A percentile compares a stretch with the other conserved stretches of the same genome.
Conservation (phyloP, 345 rosid species). For the Orychophragmus violaceus region DNA sequence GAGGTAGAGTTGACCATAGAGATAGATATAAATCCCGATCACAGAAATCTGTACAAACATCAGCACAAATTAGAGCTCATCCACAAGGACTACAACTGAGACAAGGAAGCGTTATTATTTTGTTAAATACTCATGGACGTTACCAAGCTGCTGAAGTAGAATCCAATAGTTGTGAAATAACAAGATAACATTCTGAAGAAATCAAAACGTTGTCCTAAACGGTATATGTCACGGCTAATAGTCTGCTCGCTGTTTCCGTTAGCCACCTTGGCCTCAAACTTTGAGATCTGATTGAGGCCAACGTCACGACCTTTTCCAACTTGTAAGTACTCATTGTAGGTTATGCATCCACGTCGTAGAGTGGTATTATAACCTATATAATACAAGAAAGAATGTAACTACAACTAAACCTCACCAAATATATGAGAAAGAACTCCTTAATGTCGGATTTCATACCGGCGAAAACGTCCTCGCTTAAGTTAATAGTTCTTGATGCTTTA, state of each 20-base stretch:
- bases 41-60: slow-evolving; percentile 57
- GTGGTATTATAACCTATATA: slow-evolving; percentile 75
- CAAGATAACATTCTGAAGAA: slow-evolving; percentile 95
- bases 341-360: slow-evolving; percentile 69
- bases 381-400: slow-evolving; percentile 15
- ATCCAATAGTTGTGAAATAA: slow-evolving; percentile 93
- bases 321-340: slow-evolving; percentile 87
- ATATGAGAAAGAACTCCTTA: neutral
- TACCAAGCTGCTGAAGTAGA: slow-evolving; percentile 93
- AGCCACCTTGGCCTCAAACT: slow-evolving; percentile 95
- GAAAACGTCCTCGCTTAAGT: slow-evolving; percentile 89
- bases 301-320: slow-evolving; percentile 99
- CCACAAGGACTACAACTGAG: neutral
- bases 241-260: slow-evolving; percentile 98
- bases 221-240: slow-evolving; percentile 80
- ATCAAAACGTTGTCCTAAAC: slow-evolving; percentile 84
- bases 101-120: neutral
- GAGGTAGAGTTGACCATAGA: slow-evolving; percentile 89
- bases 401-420: slow-evolving; percentile 10
- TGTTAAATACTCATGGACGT: neutral
- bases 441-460: slow-evolving; percentile 52
- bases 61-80: slow-evolving; percentile 1
- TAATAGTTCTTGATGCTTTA: slow-evolving; percentile 91
- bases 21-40: slow-evolving; percentile 78
- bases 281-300: slow-evolving; percentile 92